Percentiles rank a stretch among this genome's conserved stretches.
Conservation (phyloP, 2,329 filamentous ascomycete genomes). For the Fusarium pseudonygamai region DNA sequence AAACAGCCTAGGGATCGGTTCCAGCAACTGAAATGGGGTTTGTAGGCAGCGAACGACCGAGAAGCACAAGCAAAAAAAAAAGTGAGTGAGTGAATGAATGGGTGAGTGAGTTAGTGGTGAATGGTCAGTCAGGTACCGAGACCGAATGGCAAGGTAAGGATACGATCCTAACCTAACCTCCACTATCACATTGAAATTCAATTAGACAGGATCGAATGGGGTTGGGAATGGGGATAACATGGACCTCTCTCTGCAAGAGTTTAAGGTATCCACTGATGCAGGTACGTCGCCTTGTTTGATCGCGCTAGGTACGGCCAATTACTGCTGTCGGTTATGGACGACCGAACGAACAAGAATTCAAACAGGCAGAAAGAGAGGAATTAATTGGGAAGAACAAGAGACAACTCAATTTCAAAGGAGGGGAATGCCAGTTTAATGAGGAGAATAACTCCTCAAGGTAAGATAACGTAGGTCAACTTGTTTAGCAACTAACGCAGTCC, state of each 20-base stretch:
- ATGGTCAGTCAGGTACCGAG: slow-evolving; percentile 5
- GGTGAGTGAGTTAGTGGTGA: background rate
- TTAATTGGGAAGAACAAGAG: background rate
- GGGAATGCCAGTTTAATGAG: slow-evolving; percentile 35
- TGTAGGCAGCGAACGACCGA: background rate
- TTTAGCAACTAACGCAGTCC: background rate
- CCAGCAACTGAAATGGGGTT: slow-evolving; percentile 19
- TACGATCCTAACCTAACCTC: background rate
- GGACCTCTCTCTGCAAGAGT: background rate
- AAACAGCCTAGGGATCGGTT: slow-evolving; percentile 23
- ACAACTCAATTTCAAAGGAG: slow-evolving; percentile 8
- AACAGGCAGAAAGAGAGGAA: slow-evolving; percentile 18
- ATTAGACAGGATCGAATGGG: background rate
- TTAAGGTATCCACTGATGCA: slow-evolving; percentile 39
- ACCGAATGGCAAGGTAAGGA: background rate
- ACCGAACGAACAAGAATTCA: slow-evolving; percentile 24
- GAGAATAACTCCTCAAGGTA: slow-evolving; percentile 11
- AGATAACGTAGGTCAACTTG: slow-evolving; percentile 15
- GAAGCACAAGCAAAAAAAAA: slow-evolving; percentile 10
- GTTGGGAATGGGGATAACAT: background rate
- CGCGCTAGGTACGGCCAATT: slow-evolving; percentile 34
- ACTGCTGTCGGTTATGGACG: slow-evolving; percentile 21
- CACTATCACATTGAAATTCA: background rate
- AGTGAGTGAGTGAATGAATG: background rate
- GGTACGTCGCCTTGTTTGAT: slow-evolving; percentile 42